Evolutionary conservation across 2,329 filamentous ascomycete genomes (phyloP).

Genomic region (Penicillium sp.): DNA sequence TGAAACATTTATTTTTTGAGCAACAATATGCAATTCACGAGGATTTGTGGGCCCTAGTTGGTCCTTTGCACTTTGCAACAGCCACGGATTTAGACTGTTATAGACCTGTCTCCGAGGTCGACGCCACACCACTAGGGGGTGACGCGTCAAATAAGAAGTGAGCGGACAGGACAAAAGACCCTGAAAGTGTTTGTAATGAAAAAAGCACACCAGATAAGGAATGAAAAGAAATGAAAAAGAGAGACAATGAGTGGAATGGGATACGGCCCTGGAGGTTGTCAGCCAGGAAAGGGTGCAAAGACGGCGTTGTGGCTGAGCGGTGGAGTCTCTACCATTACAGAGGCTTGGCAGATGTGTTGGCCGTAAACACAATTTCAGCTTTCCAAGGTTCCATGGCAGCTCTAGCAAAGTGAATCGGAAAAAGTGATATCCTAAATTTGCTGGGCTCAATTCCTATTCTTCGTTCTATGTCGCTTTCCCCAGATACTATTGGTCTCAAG

Average conservation of each 20-base stretch:
- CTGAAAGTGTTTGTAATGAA: constrained; percentile 1
- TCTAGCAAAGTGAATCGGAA: no score
- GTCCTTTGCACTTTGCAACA: constrained; percentile 7
- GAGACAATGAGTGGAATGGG: constrained; percentile 16
- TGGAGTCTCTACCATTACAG: constrained; percentile 7
- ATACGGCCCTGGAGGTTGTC: background rate
- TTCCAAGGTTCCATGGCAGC: background rate
- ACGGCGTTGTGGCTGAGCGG: constrained; percentile 17
- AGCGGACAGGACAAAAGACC: constrained; percentile 9
- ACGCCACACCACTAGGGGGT: constrained; percentile 18
- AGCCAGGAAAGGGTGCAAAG: constrained; percentile 3
- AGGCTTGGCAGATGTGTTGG: background rate
- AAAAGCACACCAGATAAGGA: background rate
- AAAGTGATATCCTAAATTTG: no score
- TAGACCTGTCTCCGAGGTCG: constrained; percentile 1
- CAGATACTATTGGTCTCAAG: no score
- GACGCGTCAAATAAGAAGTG: constrained; percentile 14
- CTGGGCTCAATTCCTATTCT: no score
- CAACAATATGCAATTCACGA: background rate
- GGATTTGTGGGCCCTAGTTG: constrained; percentile 1
- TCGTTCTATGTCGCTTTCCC: no score
- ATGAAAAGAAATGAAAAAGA: constrained; percentile 6
- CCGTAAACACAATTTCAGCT: background rate
- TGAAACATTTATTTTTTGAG: background rate
- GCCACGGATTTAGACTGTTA: constrained; percentile 2